Percentiles rank a stretch among this genome's conserved stretches.
Conservation (phyloP, 345 rosid genomes). For the Boechera retrofracta region DNA sequence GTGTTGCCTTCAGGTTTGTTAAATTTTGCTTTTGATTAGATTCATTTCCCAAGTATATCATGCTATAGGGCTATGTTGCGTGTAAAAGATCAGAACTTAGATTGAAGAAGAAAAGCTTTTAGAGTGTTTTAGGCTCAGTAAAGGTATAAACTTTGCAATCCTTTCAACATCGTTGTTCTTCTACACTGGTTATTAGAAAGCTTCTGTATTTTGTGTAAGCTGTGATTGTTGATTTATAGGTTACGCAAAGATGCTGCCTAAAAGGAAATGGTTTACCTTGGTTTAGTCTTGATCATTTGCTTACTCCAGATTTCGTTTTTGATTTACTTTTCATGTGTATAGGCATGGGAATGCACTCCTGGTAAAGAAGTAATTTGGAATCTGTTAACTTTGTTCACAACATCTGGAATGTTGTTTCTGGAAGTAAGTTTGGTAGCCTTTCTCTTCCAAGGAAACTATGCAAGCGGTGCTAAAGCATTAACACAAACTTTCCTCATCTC, state of each 20-base stretch:
- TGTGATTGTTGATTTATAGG: not conserved
- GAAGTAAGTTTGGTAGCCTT: slow-evolving; percentile 97
- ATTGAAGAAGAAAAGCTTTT: slow-evolving; percentile 6
- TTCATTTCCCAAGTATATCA: slow-evolving; percentile 5
- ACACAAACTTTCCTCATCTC: slow-evolving; percentile 84
- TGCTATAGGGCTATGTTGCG: not conserved
- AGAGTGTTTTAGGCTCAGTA: slow-evolving; percentile 10
- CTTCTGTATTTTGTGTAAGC: slow-evolving; percentile 9
- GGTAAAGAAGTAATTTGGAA: slow-evolving; percentile 90
- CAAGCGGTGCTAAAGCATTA: slow-evolving; percentile 82
- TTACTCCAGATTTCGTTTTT: not conserved
- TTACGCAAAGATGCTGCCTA: slow-evolving; percentile 5
- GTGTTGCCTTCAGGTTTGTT: slow-evolving; percentile 85
- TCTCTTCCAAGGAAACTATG: slow-evolving; percentile 88
- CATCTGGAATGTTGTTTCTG: slow-evolving; percentile 89
- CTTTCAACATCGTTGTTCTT: not conserved
- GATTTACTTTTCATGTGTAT: not conserved
- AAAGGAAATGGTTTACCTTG: not conserved
- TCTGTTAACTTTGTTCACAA: slow-evolving; percentile 73
- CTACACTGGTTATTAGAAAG: not conserved
- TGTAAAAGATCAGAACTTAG: slow-evolving; percentile 5
- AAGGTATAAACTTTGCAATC: not conserved
- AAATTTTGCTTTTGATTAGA: not conserved
- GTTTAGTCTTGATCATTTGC: slow-evolving; percentile 3
- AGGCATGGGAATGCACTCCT: slow-evolving; percentile 92